A percentile compares a stretch with the other conserved stretches of the same genome.
Conservation (phyloP, 768 basidiomycete species). For the Strobilomyces confusus region DNA sequence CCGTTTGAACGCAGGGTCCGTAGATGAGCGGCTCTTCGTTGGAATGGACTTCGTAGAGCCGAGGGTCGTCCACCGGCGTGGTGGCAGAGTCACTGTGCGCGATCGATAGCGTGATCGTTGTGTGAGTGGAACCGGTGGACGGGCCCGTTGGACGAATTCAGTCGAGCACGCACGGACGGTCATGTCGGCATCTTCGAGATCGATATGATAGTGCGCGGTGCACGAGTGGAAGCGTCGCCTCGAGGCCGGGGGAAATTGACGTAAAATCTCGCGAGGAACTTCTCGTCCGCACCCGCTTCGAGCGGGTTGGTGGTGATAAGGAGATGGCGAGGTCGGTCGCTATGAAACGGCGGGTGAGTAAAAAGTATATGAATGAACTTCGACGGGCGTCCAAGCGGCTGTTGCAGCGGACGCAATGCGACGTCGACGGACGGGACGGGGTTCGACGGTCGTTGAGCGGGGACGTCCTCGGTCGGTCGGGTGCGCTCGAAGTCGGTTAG, state of each 20-base stretch:
- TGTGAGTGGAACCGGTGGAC: not conserved
- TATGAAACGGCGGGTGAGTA: too few relatives aligned
- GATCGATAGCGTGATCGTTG: constrained; percentile 1
- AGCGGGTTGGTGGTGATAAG: constrained; percentile 10
- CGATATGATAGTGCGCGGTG: not conserved
- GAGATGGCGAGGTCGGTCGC: not conserved
- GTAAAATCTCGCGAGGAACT: constrained; percentile 1
- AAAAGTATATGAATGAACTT: not conserved
- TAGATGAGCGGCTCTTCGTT: not conserved
- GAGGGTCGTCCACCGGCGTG: not conserved
- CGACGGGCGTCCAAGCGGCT: not conserved
- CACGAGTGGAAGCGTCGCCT: not conserved
- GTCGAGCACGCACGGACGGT: not conserved
- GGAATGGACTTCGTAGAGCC: too few relatives aligned
- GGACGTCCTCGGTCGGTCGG: not conserved
- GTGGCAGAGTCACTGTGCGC: not conserved
- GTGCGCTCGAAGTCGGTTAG: not conserved
- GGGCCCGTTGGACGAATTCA: not conserved
- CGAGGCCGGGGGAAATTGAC: constrained; percentile 10
- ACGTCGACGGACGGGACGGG: too few relatives aligned
- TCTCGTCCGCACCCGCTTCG: not conserved
- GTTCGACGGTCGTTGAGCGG: too few relatives aligned
- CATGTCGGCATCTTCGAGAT: not conserved
- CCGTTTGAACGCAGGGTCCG: not conserved
- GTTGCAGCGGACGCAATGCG: not conserved